phyloP scores from a whole-genome alignment of 139 green algal species.

The Zygnema circumcarinatum region DNA sequence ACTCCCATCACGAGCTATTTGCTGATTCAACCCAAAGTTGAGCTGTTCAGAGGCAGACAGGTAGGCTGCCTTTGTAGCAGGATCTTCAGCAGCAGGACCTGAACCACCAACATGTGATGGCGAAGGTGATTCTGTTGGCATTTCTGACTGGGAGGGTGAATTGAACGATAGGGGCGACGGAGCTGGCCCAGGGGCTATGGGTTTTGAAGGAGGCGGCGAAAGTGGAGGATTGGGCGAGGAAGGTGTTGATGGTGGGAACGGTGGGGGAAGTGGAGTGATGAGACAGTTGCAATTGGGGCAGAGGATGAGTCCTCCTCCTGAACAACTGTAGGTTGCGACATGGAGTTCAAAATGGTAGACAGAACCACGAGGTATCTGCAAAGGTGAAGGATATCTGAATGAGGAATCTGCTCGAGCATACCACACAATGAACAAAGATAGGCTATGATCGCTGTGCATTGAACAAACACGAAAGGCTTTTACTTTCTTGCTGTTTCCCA shows the following conservation, averaged over 20 bases:
- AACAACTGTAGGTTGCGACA: constrained; percentile 13
- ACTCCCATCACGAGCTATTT: background rate
- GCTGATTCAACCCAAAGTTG: background rate
- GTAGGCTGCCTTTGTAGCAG: background rate
- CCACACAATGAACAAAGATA: too few species aligned
- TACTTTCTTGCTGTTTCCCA: too few species aligned
- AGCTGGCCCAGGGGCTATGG: background rate
- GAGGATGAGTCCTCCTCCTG: background rate
- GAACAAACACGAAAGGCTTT: too few species aligned
- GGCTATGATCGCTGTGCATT: too few species aligned
- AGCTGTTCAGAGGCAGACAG: constrained; percentile 3
- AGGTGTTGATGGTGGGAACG: background rate
- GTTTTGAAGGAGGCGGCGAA: background rate
- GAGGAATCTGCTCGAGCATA: too few species aligned
- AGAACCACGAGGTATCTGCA: background rate
- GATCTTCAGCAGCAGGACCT: background rate
- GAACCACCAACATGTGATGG: background rate
- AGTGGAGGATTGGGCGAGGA: background rate
- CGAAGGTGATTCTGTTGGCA: background rate
- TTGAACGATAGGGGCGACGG: background rate
- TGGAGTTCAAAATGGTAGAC: constrained; percentile 7
- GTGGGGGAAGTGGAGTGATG: background rate
- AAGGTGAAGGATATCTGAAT: background rate
- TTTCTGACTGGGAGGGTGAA: constrained; percentile 13
- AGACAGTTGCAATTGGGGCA: background rate